Evolutionary conservation across 2,329 filamentous ascomycete genomes (phyloP), one percentile per base, ranked within the genome.

Genomic region (Hirsutella minnesotensis): DNA sequence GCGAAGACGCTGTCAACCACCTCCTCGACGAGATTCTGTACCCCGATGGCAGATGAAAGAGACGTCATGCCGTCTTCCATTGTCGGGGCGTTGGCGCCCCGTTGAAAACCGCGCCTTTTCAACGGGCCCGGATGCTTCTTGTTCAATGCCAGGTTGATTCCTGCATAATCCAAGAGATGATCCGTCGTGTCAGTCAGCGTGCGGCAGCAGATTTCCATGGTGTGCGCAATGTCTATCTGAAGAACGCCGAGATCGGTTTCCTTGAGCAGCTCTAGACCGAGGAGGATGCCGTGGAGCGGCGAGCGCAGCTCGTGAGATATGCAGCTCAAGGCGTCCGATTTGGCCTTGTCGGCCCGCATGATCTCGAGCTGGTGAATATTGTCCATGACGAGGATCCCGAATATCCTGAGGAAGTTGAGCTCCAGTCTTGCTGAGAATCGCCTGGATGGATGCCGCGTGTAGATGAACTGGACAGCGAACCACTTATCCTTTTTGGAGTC

Each of bases 261-360:
- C 4, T 67, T 64, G 0, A 80, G 51, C 3, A 78, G 55, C 47
- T 77, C 73, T 1, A 67, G 63, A 41, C 63, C 74, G 0, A 73
- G 68, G 0, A 81, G 57, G 27, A 81, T 70, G 3, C 77, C 77
- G 43, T 81, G 77, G 1, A 81, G 59, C 0, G 77, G 77, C 2
- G 72, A 77, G 4, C 77, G 65, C 13, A 81, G 57, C 52, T 81
- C 77, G 50, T 81, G 77, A 3, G 72, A 77, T 5, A 81, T 68
- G 1, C 72, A 78, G 1, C 73, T 71, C 8, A 81, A 66, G 30
- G 78, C 71, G 44, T 79, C 74, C 2, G 69, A 69, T 52, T 78
- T 78, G 27, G 72, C 69, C 41, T 62, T 67, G 29, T 69, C 64
- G 0, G 63, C 60, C 9, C 56, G 52, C 10, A 56, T 43, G 0